These are phyloP conservation scores for Hevea brasiliensis DNA, from an alignment of 345 rosid genomes.

Conservation along the genomic window DNA sequence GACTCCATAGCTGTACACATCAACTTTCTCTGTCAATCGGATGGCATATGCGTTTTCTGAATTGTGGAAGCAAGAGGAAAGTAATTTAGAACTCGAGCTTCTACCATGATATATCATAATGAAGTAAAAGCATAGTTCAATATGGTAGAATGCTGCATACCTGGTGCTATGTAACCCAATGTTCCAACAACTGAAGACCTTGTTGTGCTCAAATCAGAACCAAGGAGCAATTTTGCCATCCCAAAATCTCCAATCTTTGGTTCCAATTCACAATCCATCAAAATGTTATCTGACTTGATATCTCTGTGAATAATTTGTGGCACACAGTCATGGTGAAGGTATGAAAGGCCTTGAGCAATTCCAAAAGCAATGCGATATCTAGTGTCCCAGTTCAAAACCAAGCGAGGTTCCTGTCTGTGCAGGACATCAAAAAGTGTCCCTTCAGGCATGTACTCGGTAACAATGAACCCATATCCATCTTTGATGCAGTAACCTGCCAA, in stretches of 20 bases:
- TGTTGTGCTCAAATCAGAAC: conserved; percentile 27
- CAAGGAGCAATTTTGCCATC: conserved; percentile 30
- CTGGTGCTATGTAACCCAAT: conserved; percentile 50
- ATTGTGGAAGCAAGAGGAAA: neutral
- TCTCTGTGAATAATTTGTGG: conserved; percentile 45
- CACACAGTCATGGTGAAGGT: conserved; percentile 46
- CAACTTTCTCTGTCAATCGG: conserved; percentile 37
- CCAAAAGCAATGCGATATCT: conserved; percentile 35
- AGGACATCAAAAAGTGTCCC: conserved; percentile 30
- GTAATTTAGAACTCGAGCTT: neutral
- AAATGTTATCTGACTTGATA: conserved; percentile 36
- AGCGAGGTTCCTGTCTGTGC: conserved; percentile 23
- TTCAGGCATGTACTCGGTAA: conserved; percentile 33
- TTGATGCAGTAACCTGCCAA: conserved; percentile 38
- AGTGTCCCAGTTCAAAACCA: conserved; percentile 33
- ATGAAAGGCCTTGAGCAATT: conserved; percentile 42
- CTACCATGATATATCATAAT: neutral
- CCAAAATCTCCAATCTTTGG: conserved; percentile 47
- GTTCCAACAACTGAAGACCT: conserved; percentile 38
- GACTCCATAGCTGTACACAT: conserved; percentile 41
- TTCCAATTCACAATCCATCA: conserved; percentile 40
- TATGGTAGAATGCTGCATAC: conserved; percentile 10
- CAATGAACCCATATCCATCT: conserved; percentile 35
- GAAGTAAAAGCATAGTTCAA: neutral
- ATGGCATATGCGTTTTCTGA: conserved; percentile 41